phyloP scores from a whole-genome alignment of 75 land plant genomes.

The Sequoia sempervirens region DNA sequence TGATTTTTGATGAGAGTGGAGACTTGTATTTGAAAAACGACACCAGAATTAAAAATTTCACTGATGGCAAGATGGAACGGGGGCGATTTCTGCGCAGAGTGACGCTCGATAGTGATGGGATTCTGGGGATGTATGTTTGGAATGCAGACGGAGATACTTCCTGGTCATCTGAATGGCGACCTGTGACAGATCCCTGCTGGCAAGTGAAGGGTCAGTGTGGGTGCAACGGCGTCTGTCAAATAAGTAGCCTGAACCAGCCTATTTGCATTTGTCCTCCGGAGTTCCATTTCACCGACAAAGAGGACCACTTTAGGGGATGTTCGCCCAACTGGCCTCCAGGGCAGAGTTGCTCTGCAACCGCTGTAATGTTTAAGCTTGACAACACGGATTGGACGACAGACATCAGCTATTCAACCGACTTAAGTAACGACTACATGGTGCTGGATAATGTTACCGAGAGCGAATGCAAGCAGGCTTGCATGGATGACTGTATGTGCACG shows the following conservation, averaged over 20 bases:
- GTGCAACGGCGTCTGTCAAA: not conserved
- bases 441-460: not conserved
- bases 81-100: conserved; percentile 1
- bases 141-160: not conserved
- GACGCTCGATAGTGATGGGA: conserved; percentile 25
- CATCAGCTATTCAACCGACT: not conserved
- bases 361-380: not conserved
- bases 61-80: not conserved
- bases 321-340: not conserved
- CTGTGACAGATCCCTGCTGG: not conserved
- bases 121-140: conserved; percentile 13
- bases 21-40: not conserved
- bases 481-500: not conserved
- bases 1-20: not conserved
- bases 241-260: not conserved
- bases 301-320: not conserved
- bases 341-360: not conserved
- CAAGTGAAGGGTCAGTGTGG: not conserved
- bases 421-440: too few species aligned
- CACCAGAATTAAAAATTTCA: not conserved
- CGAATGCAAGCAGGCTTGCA: not conserved
- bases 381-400: not conserved
- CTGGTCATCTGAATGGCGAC: not conserved
- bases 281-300: not conserved
- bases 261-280: not conserved